phyloP scores from a whole-genome alignment of 164 flowering plant genomes.

The Magnolia kwangsiensis region DNA sequence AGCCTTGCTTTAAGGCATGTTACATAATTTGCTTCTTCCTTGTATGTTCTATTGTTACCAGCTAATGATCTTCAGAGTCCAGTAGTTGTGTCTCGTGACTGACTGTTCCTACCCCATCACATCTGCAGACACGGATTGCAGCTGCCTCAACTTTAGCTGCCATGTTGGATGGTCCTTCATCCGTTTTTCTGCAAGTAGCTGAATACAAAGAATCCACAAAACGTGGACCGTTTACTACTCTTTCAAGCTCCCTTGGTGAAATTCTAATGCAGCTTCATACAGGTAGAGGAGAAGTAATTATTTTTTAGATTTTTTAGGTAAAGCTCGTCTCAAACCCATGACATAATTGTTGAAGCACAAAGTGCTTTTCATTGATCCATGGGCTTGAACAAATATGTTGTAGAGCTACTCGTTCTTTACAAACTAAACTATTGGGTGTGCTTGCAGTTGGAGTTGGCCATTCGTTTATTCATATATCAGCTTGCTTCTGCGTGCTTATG shows the following conservation, averaged over 20 bases:
- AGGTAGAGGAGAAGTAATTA: slow-evolving; percentile 36
- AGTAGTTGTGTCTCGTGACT: not conserved
- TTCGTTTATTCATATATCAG: not conserved
- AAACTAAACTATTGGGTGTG: not conserved
- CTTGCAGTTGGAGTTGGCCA: not conserved
- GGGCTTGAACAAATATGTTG: not conserved
- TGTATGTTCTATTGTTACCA: not conserved
- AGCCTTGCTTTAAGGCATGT: not conserved
- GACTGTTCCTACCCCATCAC: slow-evolving; percentile 12
- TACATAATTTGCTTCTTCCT: not conserved
- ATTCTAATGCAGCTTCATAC: slow-evolving; percentile 87
- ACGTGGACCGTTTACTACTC: slow-evolving; percentile 74
- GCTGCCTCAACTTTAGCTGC: slow-evolving; percentile 67
- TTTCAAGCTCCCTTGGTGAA: slow-evolving; percentile 84
- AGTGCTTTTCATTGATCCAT: not conserved
- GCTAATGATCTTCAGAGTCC: not conserved
- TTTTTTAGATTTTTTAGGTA: not conserved
- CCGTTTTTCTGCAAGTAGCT: slow-evolving; percentile 79
- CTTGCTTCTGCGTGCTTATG: not conserved
- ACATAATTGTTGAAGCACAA: not conserved
- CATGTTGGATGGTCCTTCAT: slow-evolving; percentile 78
- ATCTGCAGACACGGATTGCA: slow-evolving; percentile 54
- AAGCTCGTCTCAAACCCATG: not conserved
- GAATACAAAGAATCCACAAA: slow-evolving; percentile 72
- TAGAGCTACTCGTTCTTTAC: not conserved